Conservation (phyloP, 768 basidiomycete genomes). For the Nidularia sp. region DNA sequence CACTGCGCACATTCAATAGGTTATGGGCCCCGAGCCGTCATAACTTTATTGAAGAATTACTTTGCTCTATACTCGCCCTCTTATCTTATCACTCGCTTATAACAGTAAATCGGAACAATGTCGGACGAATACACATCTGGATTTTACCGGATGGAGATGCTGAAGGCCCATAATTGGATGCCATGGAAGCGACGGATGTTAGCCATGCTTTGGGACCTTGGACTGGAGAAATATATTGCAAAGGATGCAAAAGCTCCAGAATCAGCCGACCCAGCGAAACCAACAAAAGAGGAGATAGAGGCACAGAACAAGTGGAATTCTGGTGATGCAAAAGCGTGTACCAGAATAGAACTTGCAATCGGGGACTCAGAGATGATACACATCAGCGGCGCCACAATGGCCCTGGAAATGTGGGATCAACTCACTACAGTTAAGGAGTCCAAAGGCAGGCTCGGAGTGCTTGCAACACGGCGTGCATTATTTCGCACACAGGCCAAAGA, state of each 20-base stretch:
- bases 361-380: slow-evolving; percentile 18
- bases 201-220: slow-evolving; percentile 13
- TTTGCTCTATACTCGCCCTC: too few relatives aligned
- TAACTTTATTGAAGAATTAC: too few relatives aligned
- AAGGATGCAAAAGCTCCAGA: slow-evolving; percentile 10
- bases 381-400: slow-evolving; percentile 15
- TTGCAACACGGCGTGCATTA: slow-evolving; percentile 13
- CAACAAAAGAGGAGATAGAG: slow-evolving; percentile 7
- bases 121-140: slow-evolving; percentile 9
- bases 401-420: slow-evolving; percentile 20
- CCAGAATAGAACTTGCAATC: slow-evolving; percentile 16
- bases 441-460: slow-evolving; percentile 14
- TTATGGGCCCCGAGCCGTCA: too few relatives aligned
- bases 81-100: too few relatives aligned
- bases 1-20: too few relatives aligned
- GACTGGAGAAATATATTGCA: slow-evolving; percentile 7
- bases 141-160: slow-evolving; percentile 14
- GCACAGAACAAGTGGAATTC: slow-evolving; percentile 9
- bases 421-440: slow-evolving; percentile 19
- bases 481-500: slow-evolving; percentile 17
- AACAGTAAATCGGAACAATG: not conserved
- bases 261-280: slow-evolving; percentile 7
- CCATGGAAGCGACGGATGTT: slow-evolving; percentile 20
- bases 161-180: slow-evolving; percentile 21
- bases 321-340: slow-evolving; percentile 15